Evolutionary conservation across 2,329 filamentous ascomycete genomes (phyloP), one percentile per base, ranked within the genome.

Genomic region (Aspergillus sp.): DNA sequence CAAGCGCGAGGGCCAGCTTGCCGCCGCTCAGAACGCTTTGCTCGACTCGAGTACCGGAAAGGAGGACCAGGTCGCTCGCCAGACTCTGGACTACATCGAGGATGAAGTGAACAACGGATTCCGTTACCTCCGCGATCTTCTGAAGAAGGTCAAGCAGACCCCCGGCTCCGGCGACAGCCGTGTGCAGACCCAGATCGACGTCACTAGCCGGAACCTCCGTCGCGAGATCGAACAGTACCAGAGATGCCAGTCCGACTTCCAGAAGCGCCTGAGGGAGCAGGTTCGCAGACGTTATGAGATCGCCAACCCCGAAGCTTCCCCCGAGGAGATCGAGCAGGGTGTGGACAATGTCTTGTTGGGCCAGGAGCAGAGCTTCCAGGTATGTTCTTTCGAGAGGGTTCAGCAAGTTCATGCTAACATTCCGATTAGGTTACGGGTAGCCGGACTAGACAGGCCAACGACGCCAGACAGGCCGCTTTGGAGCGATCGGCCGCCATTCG

Each of bases 211-310:
- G 55, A 86, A 89, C 59, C 83, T 97, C 68, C 93, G 94, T 81
- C 81, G 84, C 48, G 90, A 91, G 61, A 94, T 96, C 75, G 86
- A 90, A 68, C 81, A 87, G 63, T 97, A 93, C 81, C 91, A 95
- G 77, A 84, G 87, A 66, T 83, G 91, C 58, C 93, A 98, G 77
- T 86, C 86, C 1, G 84, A 88, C 21, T 96, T 93, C 83, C 86
- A 90, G 73, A 90, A 90, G 77, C 88, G 89, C 67, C 87, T 91
- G 32, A 85, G 91, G 74, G 90, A 92, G 53, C 91, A 96, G 77
- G 90, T 96, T 80, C 90, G 88, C 66, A 86, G 95, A 58, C 92
- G 97, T 75, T 96, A 96, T 78, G 86, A 90, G 61, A 97, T 98
- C 73, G 93, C 95, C 58, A 86, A 88, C 65, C 91, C 92, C 21